Base-by-base conservation (phyloP, 306 rosid species). In the Acmispon strigosus region DNA sequence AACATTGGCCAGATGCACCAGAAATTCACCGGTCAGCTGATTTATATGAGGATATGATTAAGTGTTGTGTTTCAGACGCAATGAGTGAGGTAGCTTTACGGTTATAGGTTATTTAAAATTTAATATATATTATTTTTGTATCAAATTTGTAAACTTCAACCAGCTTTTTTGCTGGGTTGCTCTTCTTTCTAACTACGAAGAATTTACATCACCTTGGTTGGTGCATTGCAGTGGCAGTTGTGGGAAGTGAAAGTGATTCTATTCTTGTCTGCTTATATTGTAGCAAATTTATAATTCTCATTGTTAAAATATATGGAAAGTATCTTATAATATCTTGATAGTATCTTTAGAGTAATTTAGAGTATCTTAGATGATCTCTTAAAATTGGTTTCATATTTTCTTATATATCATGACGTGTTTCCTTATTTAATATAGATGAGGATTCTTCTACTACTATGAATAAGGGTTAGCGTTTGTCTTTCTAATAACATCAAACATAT, bases 1-100 rank as follows among this genome's bases (percentile, higher is more conserved):
- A 95, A 75, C 82, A 95, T 78, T 95, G 99, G 99, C 89, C 99
- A 22, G 99, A 95, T 89, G 96, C 96, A 36, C 96, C 99, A 42
- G 99, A 95, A 83, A 81, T 95, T 75, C 99, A 82, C 18, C 88
- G 99, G 66, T 84, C 89, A 5, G 92, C 99, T 5, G 99, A 95
- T 70, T 81, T 91, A 78, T 95, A 84, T 74, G 99, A 95, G 84
- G 97, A 91, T 76, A n/a, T 91, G 76, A 89, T 95, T 72, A 95
- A 78, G 76, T 89, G 96, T 75, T 95, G 99, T 68, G 99, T 95
- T 66, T 88, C 90, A 42, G 99, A 95, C 71, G 99, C 99, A 69
- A 95, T 95, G 96, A 95, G 99, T 72, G 99, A 95, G 99, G 99
- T 93, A 93, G 41, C 27, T 27, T 78, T 71, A 62, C 53, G 22